Base-by-base conservation (phyloP, 108 stramenopile species). In the Cyclotella cryptica region DNA sequence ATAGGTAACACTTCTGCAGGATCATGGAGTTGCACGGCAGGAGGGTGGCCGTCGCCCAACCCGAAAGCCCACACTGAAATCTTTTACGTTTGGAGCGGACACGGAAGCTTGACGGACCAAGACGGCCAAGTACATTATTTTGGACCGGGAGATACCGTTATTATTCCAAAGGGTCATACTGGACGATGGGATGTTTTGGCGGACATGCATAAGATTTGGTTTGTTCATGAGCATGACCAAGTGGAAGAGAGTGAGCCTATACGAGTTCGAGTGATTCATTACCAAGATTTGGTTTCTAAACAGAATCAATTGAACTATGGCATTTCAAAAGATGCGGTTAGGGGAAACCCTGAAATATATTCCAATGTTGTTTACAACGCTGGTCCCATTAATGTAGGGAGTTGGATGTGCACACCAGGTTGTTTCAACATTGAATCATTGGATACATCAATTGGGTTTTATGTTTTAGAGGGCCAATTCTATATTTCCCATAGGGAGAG, bases 151-250 rank as follows among this genome's bases (percentile, higher is more conserved):
- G 91, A 92, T 84, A 81, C 72, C 28, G 91, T 92, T 7, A 86
- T 90, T n/a, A 72, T 92, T 22, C 91, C 91, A 7, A 89, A 90
- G 51, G 88, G 89, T 8, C 84, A 84, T 58, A 75, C 85, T 14
- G 91, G 91, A 46, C 69, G 91, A 45, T 92, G 91, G 91, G 91
- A 92, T 87, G 88, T 92, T 2, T 59, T 68, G 22, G 66, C 72
- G 11, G 64, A 61, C 35, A 84, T 92, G 64, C 91, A 88, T 55
- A 92, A 92, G 69, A 72, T 92, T n/a, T 92, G 91, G 91, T 66
- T 68, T 43, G 91, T 89, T 28, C 69, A 88, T 80, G 84, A 66
- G 15, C 89, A 89, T 67, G 57, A 49, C 1, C 49, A 77, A 46
- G 51, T 86, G 39, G 88, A 86, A 61, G 84, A 84, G 46, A 64